Percentiles rank a stretch among this genome's conserved stretches.
phyloP scores from a whole-genome alignment of 495 filamentous ascomycete genomes.

The Podospora appendiculata region DNA sequence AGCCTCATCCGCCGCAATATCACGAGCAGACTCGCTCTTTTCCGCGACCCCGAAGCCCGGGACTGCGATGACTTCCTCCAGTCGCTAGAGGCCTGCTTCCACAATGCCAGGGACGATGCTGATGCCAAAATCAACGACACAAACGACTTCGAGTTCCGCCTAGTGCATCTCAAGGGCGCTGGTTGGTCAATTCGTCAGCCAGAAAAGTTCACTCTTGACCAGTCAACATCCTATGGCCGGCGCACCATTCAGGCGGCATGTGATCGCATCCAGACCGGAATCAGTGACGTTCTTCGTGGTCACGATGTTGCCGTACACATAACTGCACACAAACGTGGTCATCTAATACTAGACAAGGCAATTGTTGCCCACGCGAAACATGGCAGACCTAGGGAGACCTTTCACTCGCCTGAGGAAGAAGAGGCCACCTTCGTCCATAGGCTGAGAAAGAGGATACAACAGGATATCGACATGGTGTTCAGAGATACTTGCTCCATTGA shows the following conservation, averaged over 20 bases:
- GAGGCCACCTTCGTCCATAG: conserved; percentile 17
- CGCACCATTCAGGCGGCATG: conserved; percentile 32
- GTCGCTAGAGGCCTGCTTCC: conserved; percentile 20
- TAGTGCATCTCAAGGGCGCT: conserved; percentile 32
- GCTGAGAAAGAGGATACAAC: conserved; percentile 29
- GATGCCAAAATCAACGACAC: conserved; percentile 26
- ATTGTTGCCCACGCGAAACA: conserved; percentile 30
- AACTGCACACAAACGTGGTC: conserved; percentile 37
- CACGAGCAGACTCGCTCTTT: conserved; percentile 29
- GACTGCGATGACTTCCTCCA: conserved; percentile 31
- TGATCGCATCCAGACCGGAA: conserved; percentile 37
- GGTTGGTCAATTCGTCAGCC: conserved; percentile 33
- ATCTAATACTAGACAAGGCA: conserved; percentile 38
- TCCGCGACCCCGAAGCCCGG: conserved; percentile 22
- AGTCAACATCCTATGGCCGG: conserved; percentile 24
- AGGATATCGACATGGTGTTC: conserved; percentile 36
- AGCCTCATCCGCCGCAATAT: conserved; percentile 26
- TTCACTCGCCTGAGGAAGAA: conserved; percentile 14
- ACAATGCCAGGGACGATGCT: conserved; percentile 16
- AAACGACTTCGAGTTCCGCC: conserved; percentile 35
- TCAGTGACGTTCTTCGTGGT: conserved; percentile 36
- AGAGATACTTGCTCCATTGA: conserved; percentile 37
- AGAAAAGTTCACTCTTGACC: conserved; percentile 23
- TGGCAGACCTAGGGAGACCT: conserved; percentile 10
- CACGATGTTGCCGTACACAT: conserved; percentile 33